A percentile compares a stretch with the other conserved stretches of the same genome.
These are phyloP conservation scores for sunflower (Helianthus annuus) DNA, from an alignment of 129 eudicot genomes.

Conservation along the genomic window DNA sequence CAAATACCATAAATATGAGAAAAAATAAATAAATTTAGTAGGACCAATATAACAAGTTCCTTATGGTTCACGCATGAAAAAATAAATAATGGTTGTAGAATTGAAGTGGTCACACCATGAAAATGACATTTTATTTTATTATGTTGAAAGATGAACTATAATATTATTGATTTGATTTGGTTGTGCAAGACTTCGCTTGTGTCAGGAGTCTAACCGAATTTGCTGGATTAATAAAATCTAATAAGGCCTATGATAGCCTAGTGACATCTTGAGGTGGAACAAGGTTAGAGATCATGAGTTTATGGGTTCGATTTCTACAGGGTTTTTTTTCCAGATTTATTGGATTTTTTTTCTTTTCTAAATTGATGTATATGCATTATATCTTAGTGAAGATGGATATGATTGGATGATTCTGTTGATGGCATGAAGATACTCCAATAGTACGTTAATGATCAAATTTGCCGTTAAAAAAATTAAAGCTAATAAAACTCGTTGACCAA, in stretches of 20 bases:
- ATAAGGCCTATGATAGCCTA: too few species aligned
- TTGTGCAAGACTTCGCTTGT: neutral
- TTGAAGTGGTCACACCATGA: conserved; percentile 6
- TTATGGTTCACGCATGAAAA: neutral
- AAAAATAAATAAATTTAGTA: neutral
- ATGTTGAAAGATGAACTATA: neutral
- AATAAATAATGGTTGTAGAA: neutral
- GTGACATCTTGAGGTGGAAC: too few species aligned
- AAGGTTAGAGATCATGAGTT: too few species aligned
- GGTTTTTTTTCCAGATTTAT: too few species aligned
- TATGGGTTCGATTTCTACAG: too few species aligned
- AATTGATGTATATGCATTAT: too few species aligned
- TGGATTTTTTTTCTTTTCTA: too few species aligned
- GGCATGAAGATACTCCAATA: too few species aligned
- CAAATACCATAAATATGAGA: neutral
- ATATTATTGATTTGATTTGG: neutral
- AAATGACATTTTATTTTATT: neutral
- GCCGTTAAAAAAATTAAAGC: neutral
- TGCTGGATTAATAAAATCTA: neutral
- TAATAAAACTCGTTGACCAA: neutral
- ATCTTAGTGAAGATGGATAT: too few species aligned
- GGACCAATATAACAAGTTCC: neutral
- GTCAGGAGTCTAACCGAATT: neutral
- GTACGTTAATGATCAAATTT: too few species aligned
- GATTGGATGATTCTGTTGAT: too few species aligned